Base-by-base conservation (phyloP, 495 filamentous ascomycete genomes). In the Penicillium maclennaniae region DNA sequence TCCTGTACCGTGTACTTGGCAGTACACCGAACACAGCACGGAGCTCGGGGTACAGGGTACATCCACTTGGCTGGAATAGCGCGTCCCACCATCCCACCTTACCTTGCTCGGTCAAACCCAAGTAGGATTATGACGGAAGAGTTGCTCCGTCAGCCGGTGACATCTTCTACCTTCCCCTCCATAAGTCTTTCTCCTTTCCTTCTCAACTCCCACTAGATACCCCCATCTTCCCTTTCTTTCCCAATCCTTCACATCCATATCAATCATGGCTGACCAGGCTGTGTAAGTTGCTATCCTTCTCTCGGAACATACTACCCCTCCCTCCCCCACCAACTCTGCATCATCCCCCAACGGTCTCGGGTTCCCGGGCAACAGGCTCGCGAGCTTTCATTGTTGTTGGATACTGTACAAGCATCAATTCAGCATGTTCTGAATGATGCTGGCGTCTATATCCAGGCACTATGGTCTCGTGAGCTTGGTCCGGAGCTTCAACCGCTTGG, bases 231-330 rank as follows among this genome's bases (percentile, higher is more conserved):
- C 51, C 50, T 47, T 50, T 58, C n/a, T n/a, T 61, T 57, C n/a
- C 38, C 14, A 10, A 10, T 12, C 37, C 27, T 39, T 50, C 54
- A 46, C n/a, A 46, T 46, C 20, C 58, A 60, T 54, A 49, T 61
- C 36, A 55, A 67, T 60, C 49, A 66, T 70, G 63, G 63, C 68
- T 68, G 67, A 75, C 54, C 68, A 81, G 55, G 81, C 79, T 76
- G 73, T 81, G 81, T 84, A 76, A 82, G 81, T 83, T 49, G 4
- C 25, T 44, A 43, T 47, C 51, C 34, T 48, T 38, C 15, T 8
- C 38, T 25, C 20, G 17, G 6, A 6, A 42, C 38, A 39, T 20
- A 46, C 31, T 37, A 48, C 53, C 27, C 45, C 55, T 50, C 58
- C 45, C 46, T n/a, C 51, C 46, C 37, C 45, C 49, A 16, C 47